These are phyloP conservation scores for Erodium trifolium DNA, from an alignment of 441 rosid species.

Conservation along the genomic window DNA sequence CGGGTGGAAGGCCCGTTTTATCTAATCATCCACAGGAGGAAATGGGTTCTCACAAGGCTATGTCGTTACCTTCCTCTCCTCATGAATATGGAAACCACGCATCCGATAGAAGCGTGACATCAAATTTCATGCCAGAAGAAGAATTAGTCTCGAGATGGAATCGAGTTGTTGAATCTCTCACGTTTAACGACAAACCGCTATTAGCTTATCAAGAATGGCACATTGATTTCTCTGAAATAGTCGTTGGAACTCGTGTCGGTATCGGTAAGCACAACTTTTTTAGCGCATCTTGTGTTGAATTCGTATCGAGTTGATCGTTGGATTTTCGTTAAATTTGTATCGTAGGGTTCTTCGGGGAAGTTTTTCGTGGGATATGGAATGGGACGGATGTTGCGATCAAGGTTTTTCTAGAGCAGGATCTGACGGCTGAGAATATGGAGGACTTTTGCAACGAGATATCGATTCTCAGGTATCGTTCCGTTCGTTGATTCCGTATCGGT, in stretches of 20 bases:
- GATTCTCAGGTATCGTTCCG: conserved; percentile 67
- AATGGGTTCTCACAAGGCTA: conserved; percentile 77
- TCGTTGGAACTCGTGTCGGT: conserved; percentile 95
- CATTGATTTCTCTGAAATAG: conserved; percentile 86
- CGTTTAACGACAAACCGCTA: conserved; percentile 67
- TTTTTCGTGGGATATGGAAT: conserved; percentile 92
- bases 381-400: conserved; percentile 98
- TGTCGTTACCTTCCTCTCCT: conserved; percentile 92
- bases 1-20: conserved; percentile 57
- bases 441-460: conserved; percentile 98
- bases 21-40: conserved; percentile 43
- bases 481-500: background rate
- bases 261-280: conserved; percentile 51
- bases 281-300: background rate
- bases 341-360: conserved; percentile 94
- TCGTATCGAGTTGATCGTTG: background rate
- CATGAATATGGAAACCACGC: conserved; percentile 63
- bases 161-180: conserved; percentile 81
- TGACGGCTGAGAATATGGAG: conserved; percentile 96
- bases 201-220: conserved; percentile 88
- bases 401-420: conserved; percentile 96
- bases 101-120: conserved; percentile 47
- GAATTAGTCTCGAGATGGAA: conserved; percentile 67
- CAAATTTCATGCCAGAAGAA: conserved; percentile 36
- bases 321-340: conserved; percentile 6